Evolutionary conservation across 2,329 filamentous ascomycete genomes (phyloP), one percentile per base, ranked within the genome.

Genomic region (Capronia epimyces): DNA sequence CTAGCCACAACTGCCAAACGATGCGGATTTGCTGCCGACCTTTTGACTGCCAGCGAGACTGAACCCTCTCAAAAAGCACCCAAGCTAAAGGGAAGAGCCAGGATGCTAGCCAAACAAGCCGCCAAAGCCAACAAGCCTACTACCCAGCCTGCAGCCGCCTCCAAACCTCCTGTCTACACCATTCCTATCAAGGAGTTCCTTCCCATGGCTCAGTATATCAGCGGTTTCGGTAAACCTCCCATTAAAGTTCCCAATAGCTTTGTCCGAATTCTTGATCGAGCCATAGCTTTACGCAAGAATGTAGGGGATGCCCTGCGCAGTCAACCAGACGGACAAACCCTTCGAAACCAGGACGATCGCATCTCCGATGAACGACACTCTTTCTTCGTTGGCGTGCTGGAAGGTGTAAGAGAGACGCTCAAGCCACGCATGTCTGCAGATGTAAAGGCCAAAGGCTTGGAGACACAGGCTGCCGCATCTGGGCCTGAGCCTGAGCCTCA

Each of bases 291-390:
- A 25, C 32, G 42, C 12, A 36, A 50, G 18, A 7, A 43, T 16
- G 15, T 41, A 10, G 24, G 24, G 8, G 6, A 18, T 21, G 43
- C n/a, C 24, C 12, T 45, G 3, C 5, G 24, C 24, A 31, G 22
- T 13, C 12, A 36, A 6, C 5, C 5, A 36, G 15, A 45, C 16
- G 43, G 43, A 45, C 32, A 49, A 29, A 18, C 36, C 13, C 4
- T n/a, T 36, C 25, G 49, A 15, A 72, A 69, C 50, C 62, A 61
- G 16, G 32, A n/a, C 15, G 32, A 36, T 7, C 15, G 32, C 13
- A 4, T n/a, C n/a, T 74, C 75, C 51, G 63, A 61, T 2, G 9
- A 12, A 12, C 25, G 44, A 12, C 49, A 55, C 43, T 46, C 37
- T 22, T 49, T 52, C 40, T 55, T 55, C 22, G 20, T 55, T 24